These are phyloP conservation scores for Trifolium pratense DNA, from an alignment of 306 rosid genomes.

Conservation along the genomic window DNA sequence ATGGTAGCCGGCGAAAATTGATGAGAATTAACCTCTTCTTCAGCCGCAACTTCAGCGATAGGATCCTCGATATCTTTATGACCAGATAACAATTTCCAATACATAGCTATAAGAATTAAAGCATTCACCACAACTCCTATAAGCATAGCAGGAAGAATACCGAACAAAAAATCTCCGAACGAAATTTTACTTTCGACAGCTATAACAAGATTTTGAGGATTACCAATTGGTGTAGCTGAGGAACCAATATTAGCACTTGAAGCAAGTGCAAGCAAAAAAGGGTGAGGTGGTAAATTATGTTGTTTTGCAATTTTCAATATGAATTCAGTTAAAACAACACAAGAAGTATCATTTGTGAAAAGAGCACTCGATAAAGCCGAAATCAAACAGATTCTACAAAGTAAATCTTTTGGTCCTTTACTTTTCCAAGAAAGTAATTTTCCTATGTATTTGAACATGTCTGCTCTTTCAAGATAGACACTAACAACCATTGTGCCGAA, in stretches of 20 bases:
- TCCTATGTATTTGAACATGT: slow-evolving; percentile 88
- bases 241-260: slow-evolving; percentile 93
- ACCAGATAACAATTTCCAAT: slow-evolving; percentile 66
- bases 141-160: slow-evolving; percentile 80
- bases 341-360: slow-evolving; percentile 88
- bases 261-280: slow-evolving; percentile 91
- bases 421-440: slow-evolving; percentile 84
- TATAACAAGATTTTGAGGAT: slow-evolving; percentile 87
- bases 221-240: slow-evolving; percentile 89
- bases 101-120: slow-evolving; percentile 56
- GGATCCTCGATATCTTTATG: slow-evolving; percentile 70
- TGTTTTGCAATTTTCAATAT: slow-evolving; percentile 82
- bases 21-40: slow-evolving; percentile 70
- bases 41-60: slow-evolving; percentile 48
- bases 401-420: slow-evolving; percentile 80
- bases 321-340: slow-evolving; percentile 89
- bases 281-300: slow-evolving; percentile 88
- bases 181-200: slow-evolving; percentile 77
- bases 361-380: slow-evolving; percentile 87
- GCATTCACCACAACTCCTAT: slow-evolving; percentile 73
- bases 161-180: slow-evolving; percentile 67
- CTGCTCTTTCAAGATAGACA: slow-evolving; percentile 89
- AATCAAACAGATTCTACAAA: slow-evolving; percentile 75
- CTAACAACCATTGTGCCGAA: slow-evolving; percentile 97
- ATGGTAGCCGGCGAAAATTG: slow-evolving; percentile 82